Percentiles rank a stretch among this genome's conserved stretches.
Evolutionary conservation across 1,284 basidiomycete genomes (phyloP).

Genomic region (Psilocybe mexicana): DNA sequence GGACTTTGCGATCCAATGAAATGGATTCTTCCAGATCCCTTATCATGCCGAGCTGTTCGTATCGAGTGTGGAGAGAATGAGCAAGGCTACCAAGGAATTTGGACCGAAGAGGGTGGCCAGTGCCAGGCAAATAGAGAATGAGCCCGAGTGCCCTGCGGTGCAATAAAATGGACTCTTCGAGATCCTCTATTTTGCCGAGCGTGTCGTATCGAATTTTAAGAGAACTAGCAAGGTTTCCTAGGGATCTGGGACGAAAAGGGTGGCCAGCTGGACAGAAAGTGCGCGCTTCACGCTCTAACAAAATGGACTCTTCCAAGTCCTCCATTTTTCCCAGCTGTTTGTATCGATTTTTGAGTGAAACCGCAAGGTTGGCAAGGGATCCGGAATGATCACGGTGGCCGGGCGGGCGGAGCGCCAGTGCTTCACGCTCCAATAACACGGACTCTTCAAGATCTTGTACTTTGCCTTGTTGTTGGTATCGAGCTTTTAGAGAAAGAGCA

Average conservation of each 20-base stretch:
- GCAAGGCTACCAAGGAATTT: not conserved
- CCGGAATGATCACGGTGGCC: constrained; percentile 3
- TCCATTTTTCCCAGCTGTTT: too few relatives aligned
- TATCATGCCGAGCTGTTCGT: not conserved
- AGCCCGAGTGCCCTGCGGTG: not conserved
- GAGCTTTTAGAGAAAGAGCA: not conserved
- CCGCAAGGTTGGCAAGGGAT: constrained; percentile 6
- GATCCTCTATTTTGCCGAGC: not conserved
- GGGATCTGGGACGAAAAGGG: not conserved
- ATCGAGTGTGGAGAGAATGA: not conserved
- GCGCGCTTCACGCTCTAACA: too few relatives aligned
- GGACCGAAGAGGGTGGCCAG: not conserved
- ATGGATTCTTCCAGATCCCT: not conserved
- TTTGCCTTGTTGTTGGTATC: not conserved
- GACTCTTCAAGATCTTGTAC: not conserved
- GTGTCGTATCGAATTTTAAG: not conserved
- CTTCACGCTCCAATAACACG: not conserved
- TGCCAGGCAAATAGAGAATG: too few relatives aligned
- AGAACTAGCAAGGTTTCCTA: too few relatives aligned
- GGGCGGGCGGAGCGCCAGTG: too few relatives aligned
- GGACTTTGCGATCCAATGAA: not conserved
- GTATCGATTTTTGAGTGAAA: not conserved
- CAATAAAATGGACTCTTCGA: not conserved
- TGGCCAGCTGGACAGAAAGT: not conserved
- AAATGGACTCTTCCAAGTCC: too few relatives aligned